phyloP scores from a whole-genome alignment of 495 filamentous ascomycete species.

The Cercophora newfieldiana region DNA sequence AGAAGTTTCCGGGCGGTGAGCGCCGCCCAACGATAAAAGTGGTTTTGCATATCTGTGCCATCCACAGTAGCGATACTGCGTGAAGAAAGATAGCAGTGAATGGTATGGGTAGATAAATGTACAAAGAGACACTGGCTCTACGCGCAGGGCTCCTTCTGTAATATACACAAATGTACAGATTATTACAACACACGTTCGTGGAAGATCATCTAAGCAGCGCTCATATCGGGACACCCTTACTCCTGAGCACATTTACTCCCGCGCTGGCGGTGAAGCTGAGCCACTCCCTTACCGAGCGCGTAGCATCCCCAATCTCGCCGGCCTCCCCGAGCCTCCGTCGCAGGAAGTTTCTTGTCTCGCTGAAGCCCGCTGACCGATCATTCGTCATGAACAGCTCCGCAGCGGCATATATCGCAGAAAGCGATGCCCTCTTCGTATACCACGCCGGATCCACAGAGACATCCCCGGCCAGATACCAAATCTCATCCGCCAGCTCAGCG shows the following conservation, averaged over 20 bases:
- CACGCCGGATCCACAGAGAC: constrained; percentile 75
- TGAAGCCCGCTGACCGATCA: constrained; percentile 65
- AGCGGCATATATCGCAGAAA: constrained; percentile 79
- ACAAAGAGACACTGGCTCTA: background rate
- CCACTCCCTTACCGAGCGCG: constrained; percentile 69
- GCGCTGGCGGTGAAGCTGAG: constrained; percentile 72
- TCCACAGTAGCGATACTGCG: too few species aligned
- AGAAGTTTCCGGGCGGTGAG: too few species aligned
- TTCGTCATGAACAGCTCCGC: constrained; percentile 92
- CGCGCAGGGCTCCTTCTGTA: background rate
- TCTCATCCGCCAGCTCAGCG: constrained; percentile 79
- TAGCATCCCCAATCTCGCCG: constrained; percentile 53
- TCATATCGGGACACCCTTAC: constrained; percentile 62
- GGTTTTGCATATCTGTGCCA: too few species aligned
- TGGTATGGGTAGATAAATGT: too few species aligned
- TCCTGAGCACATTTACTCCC: constrained; percentile 61
- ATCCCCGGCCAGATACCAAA: constrained; percentile 82
- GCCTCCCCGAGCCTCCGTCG: constrained; percentile 73
- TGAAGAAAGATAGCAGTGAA: too few species aligned
- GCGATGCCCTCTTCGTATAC: constrained; percentile 84
- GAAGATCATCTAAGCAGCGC: background rate
- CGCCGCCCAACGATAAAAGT: too few species aligned
- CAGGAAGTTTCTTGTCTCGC: constrained; percentile 77
- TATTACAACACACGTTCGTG: background rate
- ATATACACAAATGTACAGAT: background rate